Evolutionary conservation across 768 basidiomycete genomes (phyloP), one percentile per base, ranked within the genome.

Genomic region (Imleria badia): DNA sequence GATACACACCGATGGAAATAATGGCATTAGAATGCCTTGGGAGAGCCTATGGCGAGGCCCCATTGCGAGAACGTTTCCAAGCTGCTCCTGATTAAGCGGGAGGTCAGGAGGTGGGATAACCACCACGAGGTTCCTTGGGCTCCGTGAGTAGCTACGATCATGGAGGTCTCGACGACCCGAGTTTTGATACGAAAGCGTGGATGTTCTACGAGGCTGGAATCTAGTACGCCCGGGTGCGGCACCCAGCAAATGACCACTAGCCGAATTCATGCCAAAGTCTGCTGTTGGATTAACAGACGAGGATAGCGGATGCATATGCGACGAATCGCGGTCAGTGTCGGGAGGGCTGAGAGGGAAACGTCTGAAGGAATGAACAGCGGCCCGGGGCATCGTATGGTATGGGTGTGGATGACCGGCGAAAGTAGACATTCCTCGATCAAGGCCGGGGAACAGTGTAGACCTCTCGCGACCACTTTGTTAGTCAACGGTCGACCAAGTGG

Each of bases 1-100:
- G 35, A 58, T 33, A 60, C 69, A 1, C 70, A 89, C 89, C 9
- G 87, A 87, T 33, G 89, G 82, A 62, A 85, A 82, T 33, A 91
- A 74, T 10, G 89, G 87, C 82, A 91, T 85, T 20, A 91, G 69
- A 20, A 87, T 74, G 17, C 89, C 89, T 59, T 86, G 83, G 31
- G 82, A 76, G 42, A 89, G 69, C 22, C 89, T 80, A 50, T 82
- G 76, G 22, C 75, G 71, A 23, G 86, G 84, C 0, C 85, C 85
- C 19, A 74, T 76, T 11, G 81, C 79, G 20, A 86, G 64, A 0
- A 83, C 82, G 49, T 82, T 78, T 0, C 85, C 83, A 17, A 85
- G 74, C 15, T 77, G 78, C 1, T 82, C 80, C 64, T 83, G 83
- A 58, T 85, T 81, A 38, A 81, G 77, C 2, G 78, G 69, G 48